Base-by-base conservation (phyloP, 495 filamentous ascomycete species). In the Gamarada debralockiae region DNA sequence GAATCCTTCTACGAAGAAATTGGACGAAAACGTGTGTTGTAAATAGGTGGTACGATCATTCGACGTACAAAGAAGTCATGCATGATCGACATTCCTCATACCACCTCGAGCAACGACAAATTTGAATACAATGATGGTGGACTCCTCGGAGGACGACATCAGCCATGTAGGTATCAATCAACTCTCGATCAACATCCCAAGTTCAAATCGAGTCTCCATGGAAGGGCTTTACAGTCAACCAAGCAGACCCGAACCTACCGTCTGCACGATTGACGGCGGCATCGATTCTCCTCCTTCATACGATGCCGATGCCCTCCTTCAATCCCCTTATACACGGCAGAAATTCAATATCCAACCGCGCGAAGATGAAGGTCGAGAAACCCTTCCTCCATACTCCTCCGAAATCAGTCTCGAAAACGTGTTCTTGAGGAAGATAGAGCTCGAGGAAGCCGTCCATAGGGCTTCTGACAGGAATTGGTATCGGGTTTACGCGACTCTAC, bases 351-450 rank as follows among this genome's bases (percentile, higher is more conserved):
- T 70, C 50, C 61, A 66, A 57, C 72, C 65, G 34, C 63, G 69
- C 41, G 67, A 72, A 50, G 68, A 73, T 50, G 63, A 73, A 53
- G 65, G 70, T 12, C 63, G 56, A 21, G 77, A 80, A 50, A 56
- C 64, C 24, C 63, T 81, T 17, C 81, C 81, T 12, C 50, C 61
- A 40, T 85, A 85, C 61, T 73, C 76, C 5, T 82, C 76, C 61
- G 73, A 75, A 15, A 58, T 84, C 6, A 65, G 73, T 42, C 58
- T 74, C 12, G 75, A 80, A 58, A 74, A 70, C 10, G 66, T 79
- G 3, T 77, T 84, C 46, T 67, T 70, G 57, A 67, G 68, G 43
- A 83, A 82, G 65, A 70, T 76, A 66, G 82, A 85, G 59, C 66
- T 83, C n/a, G 68, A 73, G 36, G 70, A 74, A 36, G 76, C 80